Evolutionary conservation across 306 rosid genomes (phyloP), one percentile per base, ranked within the genome.

Genomic region (Erythrophleum fordii): DNA sequence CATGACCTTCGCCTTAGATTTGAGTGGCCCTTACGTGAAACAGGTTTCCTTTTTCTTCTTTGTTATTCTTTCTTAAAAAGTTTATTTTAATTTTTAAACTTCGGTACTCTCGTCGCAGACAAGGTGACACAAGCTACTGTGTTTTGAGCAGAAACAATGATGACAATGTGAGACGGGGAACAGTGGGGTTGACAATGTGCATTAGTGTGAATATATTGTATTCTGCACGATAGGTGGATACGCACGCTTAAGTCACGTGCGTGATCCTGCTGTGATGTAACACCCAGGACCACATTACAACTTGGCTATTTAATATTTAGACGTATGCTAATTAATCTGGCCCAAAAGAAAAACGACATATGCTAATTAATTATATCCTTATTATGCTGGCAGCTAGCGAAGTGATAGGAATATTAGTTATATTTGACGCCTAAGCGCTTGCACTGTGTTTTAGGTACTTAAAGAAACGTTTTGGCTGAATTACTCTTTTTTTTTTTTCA

Each of bases 171-270:
- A 16, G 41, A 71, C 31, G 69, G 8, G 70, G 86, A 80, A 72
- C 78, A 83, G 82, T 83, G 61, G 61, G 86, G 86, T 86, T 83
- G 86, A 86, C 87, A 86, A 64, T 73, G 80, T 61, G 26, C 52
- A 61, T 66, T 3, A 35, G 60, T 80, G 29, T 20, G 31, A 31
- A 62, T 64, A 76, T 86, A 76, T 44, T 71, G 73, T 70, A 20
- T 64, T 55, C 0, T 83, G 81, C 75, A 81, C 68, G 69, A 77
- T 74, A 46, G 82, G 77, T 81, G 52, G 81, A 52, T 31, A 18
- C 2, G 87, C 90, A 84, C 80, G 90, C 86, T 67, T 37, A 72
- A 74, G 77, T 83, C 90, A 86, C 87, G 85, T 86, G 89, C 13
- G 73, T 56, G 34, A 72, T 67, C 69, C 58, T 60, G 56, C 72